Conservation (phyloP, 164 flowering plant genomes). For the Houttuynia cordata region DNA sequence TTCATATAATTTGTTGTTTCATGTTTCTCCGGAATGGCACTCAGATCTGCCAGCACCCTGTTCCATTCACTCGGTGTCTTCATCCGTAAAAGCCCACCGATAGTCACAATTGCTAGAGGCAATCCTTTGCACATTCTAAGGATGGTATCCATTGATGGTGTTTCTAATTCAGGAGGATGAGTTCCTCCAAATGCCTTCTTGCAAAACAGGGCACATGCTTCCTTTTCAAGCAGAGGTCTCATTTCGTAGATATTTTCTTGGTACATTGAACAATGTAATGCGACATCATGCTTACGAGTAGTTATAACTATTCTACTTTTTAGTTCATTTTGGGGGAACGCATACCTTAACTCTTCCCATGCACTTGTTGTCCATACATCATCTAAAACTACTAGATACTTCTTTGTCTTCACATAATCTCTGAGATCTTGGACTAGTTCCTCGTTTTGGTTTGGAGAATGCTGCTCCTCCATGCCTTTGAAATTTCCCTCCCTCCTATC, state of each 20-base stretch:
- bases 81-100: not conserved
- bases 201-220: not conserved
- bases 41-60: not conserved
- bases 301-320: not conserved
- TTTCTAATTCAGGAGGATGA: not conserved
- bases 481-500: not conserved
- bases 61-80: not conserved
- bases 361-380: not conserved
- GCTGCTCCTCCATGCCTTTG: not conserved
- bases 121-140: not conserved
- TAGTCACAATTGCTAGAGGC: not conserved
- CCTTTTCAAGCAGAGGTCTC: not conserved
- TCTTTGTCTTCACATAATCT: not conserved
- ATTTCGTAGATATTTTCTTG: not conserved
- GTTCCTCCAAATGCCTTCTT: not conserved
- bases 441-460: not conserved
- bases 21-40: not conserved
- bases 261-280: not conserved
- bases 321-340: not conserved
- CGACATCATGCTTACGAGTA: not conserved
- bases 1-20: not conserved
- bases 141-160: not conserved
- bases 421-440: not conserved
- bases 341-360: not conserved
- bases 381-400: not conserved